Conservation (phyloP, 2,329 filamentous ascomycete genomes). For the Trichoderma sp. region DNA sequence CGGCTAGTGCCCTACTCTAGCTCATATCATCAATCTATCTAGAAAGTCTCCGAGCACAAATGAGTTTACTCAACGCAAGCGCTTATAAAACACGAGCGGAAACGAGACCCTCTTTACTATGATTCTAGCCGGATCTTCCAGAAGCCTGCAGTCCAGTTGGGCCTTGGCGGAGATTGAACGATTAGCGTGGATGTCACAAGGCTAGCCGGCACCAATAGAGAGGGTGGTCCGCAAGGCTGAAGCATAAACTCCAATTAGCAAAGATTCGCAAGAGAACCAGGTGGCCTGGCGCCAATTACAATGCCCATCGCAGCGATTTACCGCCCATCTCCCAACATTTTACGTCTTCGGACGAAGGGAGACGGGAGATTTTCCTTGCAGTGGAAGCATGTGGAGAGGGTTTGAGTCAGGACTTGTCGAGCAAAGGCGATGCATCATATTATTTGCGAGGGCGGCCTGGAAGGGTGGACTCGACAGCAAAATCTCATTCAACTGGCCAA, state of each 20-base stretch:
- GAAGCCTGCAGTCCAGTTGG: slow-evolving; percentile 5
- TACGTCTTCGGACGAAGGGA: slow-evolving; percentile 8
- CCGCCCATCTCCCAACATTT: not conserved
- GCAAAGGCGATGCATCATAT: slow-evolving; percentile 13
- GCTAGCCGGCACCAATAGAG: not conserved
- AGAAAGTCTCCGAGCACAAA: slow-evolving; percentile 6
- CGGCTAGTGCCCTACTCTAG: not conserved
- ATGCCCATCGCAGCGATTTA: not conserved
- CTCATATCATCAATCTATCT: not conserved
- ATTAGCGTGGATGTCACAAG: slow-evolving; percentile 4
- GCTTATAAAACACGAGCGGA: slow-evolving; percentile 8
- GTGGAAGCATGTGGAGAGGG: slow-evolving; percentile 1
- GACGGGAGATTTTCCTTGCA: not conserved
- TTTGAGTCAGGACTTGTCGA: slow-evolving; percentile 2
- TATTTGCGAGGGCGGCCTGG: not conserved
- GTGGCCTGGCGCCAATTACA: not conserved
- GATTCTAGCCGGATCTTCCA: slow-evolving; percentile 7
- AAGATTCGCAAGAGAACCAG: not conserved
- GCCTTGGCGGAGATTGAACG: not conserved
- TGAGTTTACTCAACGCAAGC: not conserved
- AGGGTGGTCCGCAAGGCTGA: slow-evolving; percentile 14
- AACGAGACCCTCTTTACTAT: not conserved
- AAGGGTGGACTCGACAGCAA: not conserved
- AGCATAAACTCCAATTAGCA: not conserved
- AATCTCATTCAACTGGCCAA: not conserved